Conservation (phyloP, 257 asterid species). For the Nicotiana otophora region DNA sequence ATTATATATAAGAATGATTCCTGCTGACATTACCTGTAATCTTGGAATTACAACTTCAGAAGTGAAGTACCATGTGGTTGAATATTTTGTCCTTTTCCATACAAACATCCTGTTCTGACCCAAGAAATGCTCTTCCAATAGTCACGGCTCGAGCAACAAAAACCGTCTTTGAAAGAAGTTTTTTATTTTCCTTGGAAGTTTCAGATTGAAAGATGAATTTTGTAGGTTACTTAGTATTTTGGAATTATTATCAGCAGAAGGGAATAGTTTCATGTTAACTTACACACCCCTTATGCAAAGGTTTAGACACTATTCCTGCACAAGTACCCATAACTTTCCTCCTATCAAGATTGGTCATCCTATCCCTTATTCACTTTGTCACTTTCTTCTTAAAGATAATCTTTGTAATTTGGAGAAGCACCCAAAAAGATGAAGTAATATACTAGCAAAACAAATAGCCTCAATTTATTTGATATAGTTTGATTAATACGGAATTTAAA, state of each 20-base stretch:
- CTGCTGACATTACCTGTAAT: neutral
- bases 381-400: neutral
- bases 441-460: too few species aligned
- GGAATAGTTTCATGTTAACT: constrained; percentile 6
- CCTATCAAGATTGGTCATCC: neutral
- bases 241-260: neutral
- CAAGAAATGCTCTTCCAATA: neutral
- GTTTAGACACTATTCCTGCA: neutral
- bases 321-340: neutral
- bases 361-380: neutral
- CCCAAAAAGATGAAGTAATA: neutral
- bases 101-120: constrained; percentile 2
- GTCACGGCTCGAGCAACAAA: neutral
- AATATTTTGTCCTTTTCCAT: neutral
- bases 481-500: too few species aligned
- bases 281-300: neutral
- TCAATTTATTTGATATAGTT: too few species aligned
- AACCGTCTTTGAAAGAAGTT: neutral
- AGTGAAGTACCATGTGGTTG: neutral
- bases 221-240: neutral
- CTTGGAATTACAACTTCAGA: neutral
- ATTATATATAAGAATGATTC: neutral
- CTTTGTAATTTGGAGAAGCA: neutral
- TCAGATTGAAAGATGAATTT: neutral
- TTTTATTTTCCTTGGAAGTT: neutral